Base-by-base conservation (phyloP, 768 basidiomycete genomes). In the Rhodotorula diobovata region DNA sequence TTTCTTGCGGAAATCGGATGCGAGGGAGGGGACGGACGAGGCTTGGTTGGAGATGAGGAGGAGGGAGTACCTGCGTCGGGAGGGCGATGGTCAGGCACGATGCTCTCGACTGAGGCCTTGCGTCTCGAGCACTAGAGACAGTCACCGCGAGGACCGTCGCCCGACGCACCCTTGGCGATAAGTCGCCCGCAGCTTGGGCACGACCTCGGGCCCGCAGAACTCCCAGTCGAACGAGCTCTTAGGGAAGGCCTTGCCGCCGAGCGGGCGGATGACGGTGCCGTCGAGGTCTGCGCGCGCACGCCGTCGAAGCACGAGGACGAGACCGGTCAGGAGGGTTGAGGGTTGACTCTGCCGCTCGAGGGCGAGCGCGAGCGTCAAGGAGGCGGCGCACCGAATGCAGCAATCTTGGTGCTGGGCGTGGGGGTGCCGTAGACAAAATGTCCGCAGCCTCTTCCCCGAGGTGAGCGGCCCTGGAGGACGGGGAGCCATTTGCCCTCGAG, bases 41-140 rank as follows among this genome's bases (percentile, higher is more conserved):
- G 50, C 58, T 65, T 82, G 81, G 68, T 81, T 81, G 23, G 79
- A 78, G 67, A 82, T 77, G 39, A 81, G 76, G 18, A 81, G 75
- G 51, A 70, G 41, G 30, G 68, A 12, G 35, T 45, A 70, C 2
- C 68, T 70, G 62, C 18, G 12, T 15, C 14, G 12, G 41, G 5
- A 18, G 41, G 11, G 14, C 12, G 14, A 15, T 12, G 2, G 41
- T 43, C 41, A 43, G 39, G 39, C 39, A 41, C 39, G 39, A 28
- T 34, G 21, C 46, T 9, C 21, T 25, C 21, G 21, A 9, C 6
- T 9, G 46, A 4, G 5, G 6, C 16, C 21, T 39, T 25, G 7
- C 4, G 21, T 28, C 37, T 25, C 39, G 37, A 28, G 56, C 10
- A 25, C 4, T 32, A 14, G 35, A 23, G 7, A 4, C 21, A 9